Percentiles rank a stretch among this genome's conserved stretches.
Evolutionary conservation across 495 filamentous ascomycete species (phyloP).

Genomic region (Entonaema liquescens): DNA sequence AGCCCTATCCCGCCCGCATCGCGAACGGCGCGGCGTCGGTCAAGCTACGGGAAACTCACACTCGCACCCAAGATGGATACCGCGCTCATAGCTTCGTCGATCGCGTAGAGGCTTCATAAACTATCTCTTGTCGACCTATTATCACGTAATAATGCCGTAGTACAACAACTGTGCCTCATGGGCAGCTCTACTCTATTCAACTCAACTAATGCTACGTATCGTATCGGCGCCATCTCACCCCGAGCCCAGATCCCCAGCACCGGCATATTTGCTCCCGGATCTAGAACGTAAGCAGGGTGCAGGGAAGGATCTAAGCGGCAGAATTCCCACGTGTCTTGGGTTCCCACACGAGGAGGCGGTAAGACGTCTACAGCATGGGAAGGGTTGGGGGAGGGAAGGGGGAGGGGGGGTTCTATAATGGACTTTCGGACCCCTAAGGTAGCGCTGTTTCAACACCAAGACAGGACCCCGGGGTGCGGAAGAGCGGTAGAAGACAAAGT

Average conservation of each 20-base stretch:
- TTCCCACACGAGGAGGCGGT: slow-evolving; percentile 15
- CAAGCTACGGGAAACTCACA: background rate
- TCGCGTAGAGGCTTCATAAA: too few relatives aligned
- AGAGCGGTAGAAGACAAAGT: background rate
- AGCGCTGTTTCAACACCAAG: background rate
- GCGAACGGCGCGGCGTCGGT: background rate
- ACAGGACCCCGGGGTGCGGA: background rate
- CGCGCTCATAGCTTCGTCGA: background rate
- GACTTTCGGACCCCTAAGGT: slow-evolving; percentile 2
- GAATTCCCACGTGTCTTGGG: slow-evolving; percentile 10
- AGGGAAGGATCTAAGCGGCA: slow-evolving; percentile 2
- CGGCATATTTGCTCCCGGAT: slow-evolving; percentile 1
- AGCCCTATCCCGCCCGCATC: background rate
- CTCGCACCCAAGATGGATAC: background rate
- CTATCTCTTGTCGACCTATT: background rate
- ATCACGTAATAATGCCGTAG: background rate
- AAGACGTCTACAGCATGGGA: background rate
- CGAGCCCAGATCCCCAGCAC: background rate
- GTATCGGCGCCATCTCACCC: background rate
- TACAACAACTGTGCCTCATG: background rate
- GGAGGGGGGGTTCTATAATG: background rate
- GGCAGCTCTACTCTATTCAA: too few relatives aligned
- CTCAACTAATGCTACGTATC: background rate
- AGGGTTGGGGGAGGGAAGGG: background rate
- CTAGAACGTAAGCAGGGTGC: slow-evolving; percentile 12